Percentiles rank a stretch among this genome's conserved stretches.
Evolutionary conservation across 2,329 filamentous ascomycete species (phyloP).

Genomic region (Daldinia eschscholtzii): DNA sequence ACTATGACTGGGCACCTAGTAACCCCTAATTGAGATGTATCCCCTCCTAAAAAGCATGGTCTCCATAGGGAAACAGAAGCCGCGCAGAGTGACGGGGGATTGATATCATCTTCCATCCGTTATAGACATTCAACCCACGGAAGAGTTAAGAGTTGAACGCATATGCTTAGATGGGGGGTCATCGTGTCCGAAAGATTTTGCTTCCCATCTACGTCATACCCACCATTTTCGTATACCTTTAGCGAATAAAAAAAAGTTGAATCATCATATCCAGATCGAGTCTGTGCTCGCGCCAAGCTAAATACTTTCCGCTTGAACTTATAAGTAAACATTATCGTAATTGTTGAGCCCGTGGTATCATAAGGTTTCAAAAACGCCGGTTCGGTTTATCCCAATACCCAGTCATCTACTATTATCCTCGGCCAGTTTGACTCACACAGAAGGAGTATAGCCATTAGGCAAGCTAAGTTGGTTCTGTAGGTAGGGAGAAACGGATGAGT

Average conservation of each 20-base stretch:
- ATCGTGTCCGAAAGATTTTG: constrained; percentile 12
- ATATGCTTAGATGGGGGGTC: constrained; percentile 66
- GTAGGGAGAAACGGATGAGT: constrained; percentile 11
- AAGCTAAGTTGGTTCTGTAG: constrained; percentile 36
- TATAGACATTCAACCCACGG: constrained; percentile 68
- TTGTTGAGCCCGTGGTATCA: constrained; percentile 29
- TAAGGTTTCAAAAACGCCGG: constrained; percentile 32
- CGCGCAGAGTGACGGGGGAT: constrained; percentile 66
- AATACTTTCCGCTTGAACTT: constrained; percentile 45
- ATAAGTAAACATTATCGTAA: constrained; percentile 21
- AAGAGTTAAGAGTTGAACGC: constrained; percentile 61
- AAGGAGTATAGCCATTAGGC: not conserved
- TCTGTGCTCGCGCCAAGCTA: constrained; percentile 1
- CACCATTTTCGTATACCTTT: constrained; percentile 12
- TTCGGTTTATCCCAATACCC: not conserved
- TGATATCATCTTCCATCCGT: constrained; percentile 65
- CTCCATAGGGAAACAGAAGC: constrained; percentile 63
- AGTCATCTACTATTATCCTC: not conserved
- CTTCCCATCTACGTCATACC: constrained; percentile 5
- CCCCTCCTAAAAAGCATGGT: constrained; percentile 62
- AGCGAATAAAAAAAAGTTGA: not conserved
- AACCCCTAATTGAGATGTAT: constrained; percentile 52
- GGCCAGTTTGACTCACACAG: not conserved
- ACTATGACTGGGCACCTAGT: not conserved
- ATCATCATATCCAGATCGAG: constrained; percentile 9